Conservation (phyloP, 352 stramenopile genomes). For the Phytophthora brassicae region DNA sequence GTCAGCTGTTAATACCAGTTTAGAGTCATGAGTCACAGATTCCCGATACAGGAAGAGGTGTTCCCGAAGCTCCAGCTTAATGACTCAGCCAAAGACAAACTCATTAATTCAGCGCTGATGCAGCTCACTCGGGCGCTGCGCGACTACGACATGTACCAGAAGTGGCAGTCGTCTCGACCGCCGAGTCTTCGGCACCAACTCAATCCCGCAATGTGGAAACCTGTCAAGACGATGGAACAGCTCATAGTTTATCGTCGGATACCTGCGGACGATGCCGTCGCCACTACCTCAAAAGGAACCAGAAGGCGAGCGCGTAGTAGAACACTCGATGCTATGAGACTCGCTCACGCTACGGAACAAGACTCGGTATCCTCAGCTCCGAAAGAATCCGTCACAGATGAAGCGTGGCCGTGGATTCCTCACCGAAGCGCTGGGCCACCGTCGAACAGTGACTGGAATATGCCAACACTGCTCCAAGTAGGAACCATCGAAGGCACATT, state of each 20-base stretch:
- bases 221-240: slow-evolving; percentile 44
- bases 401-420: slow-evolving; percentile 14
- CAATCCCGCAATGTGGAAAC: slow-evolving; percentile 41
- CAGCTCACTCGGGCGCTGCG: slow-evolving; percentile 33
- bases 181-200: slow-evolving; percentile 42
- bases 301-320: slow-evolving; percentile 33
- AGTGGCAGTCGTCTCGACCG: slow-evolving; percentile 36
- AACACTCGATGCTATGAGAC: slow-evolving; percentile 28
- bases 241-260: slow-evolving; percentile 43
- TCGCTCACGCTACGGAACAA: slow-evolving; percentile 8
- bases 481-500: slow-evolving; percentile 47
- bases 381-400: slow-evolving; percentile 21
- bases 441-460: slow-evolving; percentile 25
- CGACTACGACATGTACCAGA: slow-evolving; percentile 41
- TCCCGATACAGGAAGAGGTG: slow-evolving; percentile 40
- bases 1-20: not conserved
- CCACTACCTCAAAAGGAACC: slow-evolving; percentile 8
- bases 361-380: slow-evolving; percentile 24
- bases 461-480: slow-evolving; percentile 41
- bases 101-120: slow-evolving; percentile 34
- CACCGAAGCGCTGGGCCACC: slow-evolving; percentile 12
- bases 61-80: slow-evolving; percentile 37
- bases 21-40: slow-evolving; percentile 32
- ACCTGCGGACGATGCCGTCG: slow-evolving; percentile 19
- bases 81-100: slow-evolving; percentile 26